Percentiles rank a stretch among this genome's conserved stretches.
These are phyloP conservation scores for Leptographium wingfieldii DNA, from an alignment of 2,329 filamentous ascomycete species.

Conservation along the genomic window DNA sequence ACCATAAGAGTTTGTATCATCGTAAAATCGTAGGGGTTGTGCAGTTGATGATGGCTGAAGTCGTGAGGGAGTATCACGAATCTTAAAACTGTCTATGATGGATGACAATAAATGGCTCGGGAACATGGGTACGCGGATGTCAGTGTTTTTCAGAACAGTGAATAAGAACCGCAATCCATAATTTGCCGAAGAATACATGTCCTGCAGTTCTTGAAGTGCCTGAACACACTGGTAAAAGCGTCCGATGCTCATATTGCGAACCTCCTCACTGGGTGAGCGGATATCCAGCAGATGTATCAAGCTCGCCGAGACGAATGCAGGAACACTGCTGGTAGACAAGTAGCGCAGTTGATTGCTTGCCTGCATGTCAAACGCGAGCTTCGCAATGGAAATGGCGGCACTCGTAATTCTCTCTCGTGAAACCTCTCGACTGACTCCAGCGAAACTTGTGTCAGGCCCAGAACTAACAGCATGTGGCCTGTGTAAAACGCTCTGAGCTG, in stretches of 20 bases:
- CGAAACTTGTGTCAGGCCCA: background rate
- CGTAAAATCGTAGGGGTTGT: background rate
- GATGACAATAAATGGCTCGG: background rate
- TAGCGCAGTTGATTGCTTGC: conserved; percentile 1
- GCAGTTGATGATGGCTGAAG: background rate
- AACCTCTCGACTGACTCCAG: background rate
- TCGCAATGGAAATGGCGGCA: background rate
- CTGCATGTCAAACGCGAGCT: background rate
- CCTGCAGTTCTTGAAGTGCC: background rate
- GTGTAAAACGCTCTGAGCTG: background rate
- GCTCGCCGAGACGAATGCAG: conserved; percentile 1
- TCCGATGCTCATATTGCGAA: conserved; percentile 4
- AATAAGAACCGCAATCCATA: background rate
- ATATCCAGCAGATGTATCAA: conserved; percentile 6
- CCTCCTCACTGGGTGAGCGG: conserved; percentile 1
- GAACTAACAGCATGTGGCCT: background rate
- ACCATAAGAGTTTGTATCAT: background rate
- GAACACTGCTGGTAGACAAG: conserved; percentile 1
- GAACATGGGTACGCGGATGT: background rate
- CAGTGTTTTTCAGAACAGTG: background rate
- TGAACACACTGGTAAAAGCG: conserved; percentile 3
- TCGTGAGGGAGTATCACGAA: background rate
- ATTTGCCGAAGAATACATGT: conserved; percentile 1
- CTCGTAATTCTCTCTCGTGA: background rate
- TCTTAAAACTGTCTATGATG: background rate